Conservation (phyloP, 2,329 filamentous ascomycete species). For the Botrytis fabae region DNA sequence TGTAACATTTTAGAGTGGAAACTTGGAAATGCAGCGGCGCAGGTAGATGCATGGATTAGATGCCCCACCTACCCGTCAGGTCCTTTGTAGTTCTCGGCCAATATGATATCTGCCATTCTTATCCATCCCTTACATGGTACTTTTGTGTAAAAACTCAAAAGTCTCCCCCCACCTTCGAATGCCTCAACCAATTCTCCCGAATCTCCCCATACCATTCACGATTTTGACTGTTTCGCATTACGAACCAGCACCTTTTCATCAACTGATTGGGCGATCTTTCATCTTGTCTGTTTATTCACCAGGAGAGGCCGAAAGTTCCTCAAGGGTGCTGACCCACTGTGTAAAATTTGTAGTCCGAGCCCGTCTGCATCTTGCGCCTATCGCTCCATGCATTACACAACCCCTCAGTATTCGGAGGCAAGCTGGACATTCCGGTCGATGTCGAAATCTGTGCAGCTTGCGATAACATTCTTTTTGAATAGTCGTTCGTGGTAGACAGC, state of each 20-base stretch:
- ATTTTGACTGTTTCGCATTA: slow-evolving; percentile 9
- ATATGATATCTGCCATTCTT: not conserved
- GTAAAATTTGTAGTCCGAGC: slow-evolving; percentile 8
- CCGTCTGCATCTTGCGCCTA: not conserved
- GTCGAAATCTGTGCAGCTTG: not conserved
- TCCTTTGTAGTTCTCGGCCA: not conserved
- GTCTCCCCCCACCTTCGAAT: slow-evolving; percentile 16
- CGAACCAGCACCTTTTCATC: slow-evolving; percentile 30
- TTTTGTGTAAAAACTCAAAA: not conserved
- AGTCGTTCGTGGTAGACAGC: not conserved
- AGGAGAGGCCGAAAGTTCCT: slow-evolving; percentile 6
- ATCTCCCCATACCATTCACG: not conserved
- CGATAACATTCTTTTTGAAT: not conserved
- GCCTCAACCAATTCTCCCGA: not conserved
- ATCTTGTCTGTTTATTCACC: not conserved
- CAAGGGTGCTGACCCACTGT: slow-evolving; percentile 7
- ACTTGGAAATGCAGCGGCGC: slow-evolving; percentile 10
- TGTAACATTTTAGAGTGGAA: not conserved
- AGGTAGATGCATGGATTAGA: slow-evolving; percentile 8
- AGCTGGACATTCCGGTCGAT: not conserved
- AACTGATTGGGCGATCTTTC: slow-evolving; percentile 33
- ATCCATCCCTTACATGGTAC: not conserved
- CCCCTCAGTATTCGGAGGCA: not conserved
- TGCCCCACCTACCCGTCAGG: not conserved
- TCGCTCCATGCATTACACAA: not conserved